Conservation (phyloP, 768 basidiomycete species). For the Pholiota molesta region DNA sequence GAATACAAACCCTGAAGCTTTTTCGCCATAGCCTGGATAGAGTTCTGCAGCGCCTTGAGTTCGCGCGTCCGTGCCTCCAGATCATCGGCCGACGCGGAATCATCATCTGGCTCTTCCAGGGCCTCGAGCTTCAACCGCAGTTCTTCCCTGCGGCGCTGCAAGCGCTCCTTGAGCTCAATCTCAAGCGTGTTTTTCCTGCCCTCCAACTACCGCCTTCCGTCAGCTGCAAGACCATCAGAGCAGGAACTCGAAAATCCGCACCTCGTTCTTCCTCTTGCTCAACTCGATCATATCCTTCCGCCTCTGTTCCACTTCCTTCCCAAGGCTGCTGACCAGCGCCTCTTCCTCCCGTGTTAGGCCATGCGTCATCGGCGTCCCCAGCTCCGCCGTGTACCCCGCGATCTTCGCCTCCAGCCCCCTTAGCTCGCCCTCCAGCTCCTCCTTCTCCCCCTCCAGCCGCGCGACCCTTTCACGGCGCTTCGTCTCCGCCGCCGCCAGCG, state of each 20-base stretch:
- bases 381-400: constrained; percentile 66
- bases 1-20: constrained; percentile 58
- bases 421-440: constrained; percentile 76
- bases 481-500: constrained; percentile 71
- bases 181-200: constrained; percentile 80
- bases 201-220: constrained; percentile 53
- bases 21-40: constrained; percentile 66
- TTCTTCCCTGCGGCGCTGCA: constrained; percentile 80
- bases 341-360: constrained; percentile 78
- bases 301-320: constrained; percentile 74
- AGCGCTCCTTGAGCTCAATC: constrained; percentile 90
- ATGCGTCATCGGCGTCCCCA: constrained; percentile 74
- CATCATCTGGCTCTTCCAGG: constrained; percentile 65
- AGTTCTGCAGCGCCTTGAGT: constrained; percentile 62
- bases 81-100: constrained; percentile 61
- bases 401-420: constrained; percentile 62
- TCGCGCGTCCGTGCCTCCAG: constrained; percentile 73
- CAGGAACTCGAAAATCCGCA: constrained; percentile 34
- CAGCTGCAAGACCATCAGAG: neutral
- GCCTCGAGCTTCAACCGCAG: constrained; percentile 75
- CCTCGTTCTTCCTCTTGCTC: constrained; percentile 70
- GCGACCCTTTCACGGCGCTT: constrained; percentile 60
- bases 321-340: constrained; percentile 61
- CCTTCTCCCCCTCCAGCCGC: constrained; percentile 66
- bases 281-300: constrained; percentile 73